phyloP scores from a whole-genome alignment of 2,329 filamentous ascomycete species.

The Claviceps cyperi region DNA sequence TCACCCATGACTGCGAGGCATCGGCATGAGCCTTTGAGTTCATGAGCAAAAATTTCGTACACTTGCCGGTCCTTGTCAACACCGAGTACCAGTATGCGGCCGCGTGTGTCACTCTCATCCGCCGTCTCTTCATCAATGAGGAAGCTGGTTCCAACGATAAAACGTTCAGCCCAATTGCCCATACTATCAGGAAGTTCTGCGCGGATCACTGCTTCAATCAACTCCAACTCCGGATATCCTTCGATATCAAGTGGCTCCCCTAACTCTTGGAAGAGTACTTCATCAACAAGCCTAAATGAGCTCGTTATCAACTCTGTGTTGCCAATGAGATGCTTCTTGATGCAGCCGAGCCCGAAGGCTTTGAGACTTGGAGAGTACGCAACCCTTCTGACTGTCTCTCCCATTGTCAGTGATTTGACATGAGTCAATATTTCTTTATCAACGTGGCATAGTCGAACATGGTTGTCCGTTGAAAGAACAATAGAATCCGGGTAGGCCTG shows the following conservation, averaged over 20 bases:
- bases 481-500: slow-evolving; percentile 70
- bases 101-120: slow-evolving; percentile 35
- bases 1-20: slow-evolving; percentile 61
- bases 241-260: slow-evolving; percentile 52
- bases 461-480: slow-evolving; percentile 60
- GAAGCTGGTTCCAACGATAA: slow-evolving; percentile 82
- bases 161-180: slow-evolving; percentile 53
- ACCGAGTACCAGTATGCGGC: slow-evolving; percentile 74
- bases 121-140: slow-evolving; percentile 45
- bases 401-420: slow-evolving; percentile 63
- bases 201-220: slow-evolving; percentile 74
- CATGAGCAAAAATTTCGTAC: slow-evolving; percentile 54
- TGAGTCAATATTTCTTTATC: slow-evolving; percentile 81
- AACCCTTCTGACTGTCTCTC: slow-evolving; percentile 73
- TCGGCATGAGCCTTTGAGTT: slow-evolving; percentile 67
- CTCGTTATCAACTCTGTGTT: slow-evolving; percentile 65
- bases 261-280: slow-evolving; percentile 69
- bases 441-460: slow-evolving; percentile 66
- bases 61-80: slow-evolving; percentile 61
- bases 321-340: slow-evolving; percentile 55
- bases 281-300: slow-evolving; percentile 80
- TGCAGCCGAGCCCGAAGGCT: slow-evolving; percentile 76
- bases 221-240: slow-evolving; percentile 38
- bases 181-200: slow-evolving; percentile 50
- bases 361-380: slow-evolving; percentile 69